phyloP scores from a whole-genome alignment of 345 rosid species.

The Eucalyptus sp. region DNA sequence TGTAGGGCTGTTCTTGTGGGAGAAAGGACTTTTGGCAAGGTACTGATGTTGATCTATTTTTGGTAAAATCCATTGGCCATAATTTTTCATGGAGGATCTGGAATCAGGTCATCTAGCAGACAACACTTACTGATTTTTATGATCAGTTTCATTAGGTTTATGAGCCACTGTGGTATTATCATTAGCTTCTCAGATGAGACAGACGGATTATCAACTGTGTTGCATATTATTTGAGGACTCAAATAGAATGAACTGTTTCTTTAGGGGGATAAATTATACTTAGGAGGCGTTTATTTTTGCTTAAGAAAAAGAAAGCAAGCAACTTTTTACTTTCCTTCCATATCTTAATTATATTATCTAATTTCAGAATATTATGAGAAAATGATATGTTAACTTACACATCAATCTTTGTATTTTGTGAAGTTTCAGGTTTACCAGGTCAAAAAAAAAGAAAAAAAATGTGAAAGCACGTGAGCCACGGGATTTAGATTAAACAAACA shows the following conservation, averaged over 20 bases:
- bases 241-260: not conserved
- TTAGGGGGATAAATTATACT: not conserved
- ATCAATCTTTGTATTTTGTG: not conserved
- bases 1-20: conserved; percentile 97
- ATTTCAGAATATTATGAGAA: not conserved
- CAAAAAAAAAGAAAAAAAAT: not conserved
- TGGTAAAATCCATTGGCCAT: not conserved
- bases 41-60: not conserved
- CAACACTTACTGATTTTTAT: not conserved
- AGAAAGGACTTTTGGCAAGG: conserved; percentile 91
- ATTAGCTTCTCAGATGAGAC: not conserved
- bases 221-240: not conserved
- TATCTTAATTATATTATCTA: not conserved
- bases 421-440: not conserved
- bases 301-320: not conserved
- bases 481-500: not conserved
- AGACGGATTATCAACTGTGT: not conserved
- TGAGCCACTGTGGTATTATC: not conserved
- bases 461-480: not conserved
- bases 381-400: not conserved
- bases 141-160: not conserved
- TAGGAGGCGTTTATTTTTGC: not conserved
- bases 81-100: not conserved
- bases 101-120: not conserved
- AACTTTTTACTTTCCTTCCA: not conserved